Evolutionary conservation across 2,329 filamentous ascomycete species (phyloP).

Genomic region (Tolypocladium album): DNA sequence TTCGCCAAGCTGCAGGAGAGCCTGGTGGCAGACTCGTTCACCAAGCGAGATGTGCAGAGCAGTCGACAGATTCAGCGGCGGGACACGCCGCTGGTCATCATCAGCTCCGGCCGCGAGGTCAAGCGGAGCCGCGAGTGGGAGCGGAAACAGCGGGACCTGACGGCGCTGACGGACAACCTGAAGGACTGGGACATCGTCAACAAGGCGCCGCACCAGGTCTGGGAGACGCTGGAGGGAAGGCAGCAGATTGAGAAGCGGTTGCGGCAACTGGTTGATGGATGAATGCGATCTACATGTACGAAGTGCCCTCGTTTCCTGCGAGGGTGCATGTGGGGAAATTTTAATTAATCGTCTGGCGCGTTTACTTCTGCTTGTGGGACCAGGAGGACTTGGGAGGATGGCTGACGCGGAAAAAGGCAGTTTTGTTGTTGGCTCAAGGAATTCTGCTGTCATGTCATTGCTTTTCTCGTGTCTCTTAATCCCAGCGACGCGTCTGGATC

Average conservation of each 20-base stretch:
- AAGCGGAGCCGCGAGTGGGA: conserved; percentile 64
- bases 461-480: background rate
- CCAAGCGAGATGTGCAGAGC: conserved; percentile 69
- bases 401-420: background rate
- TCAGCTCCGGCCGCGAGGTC: conserved; percentile 70
- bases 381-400: background rate
- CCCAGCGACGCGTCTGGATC: background rate
- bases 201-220: conserved; percentile 77
- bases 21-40: conserved; percentile 74
- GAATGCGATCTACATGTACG: background rate
- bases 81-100: conserved; percentile 66
- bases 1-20: conserved; percentile 91
- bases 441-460: background rate
- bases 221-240: conserved; percentile 64
- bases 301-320: background rate
- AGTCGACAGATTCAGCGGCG: conserved; percentile 69
- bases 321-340: background rate
- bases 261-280: conserved; percentile 47
- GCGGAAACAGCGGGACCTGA: conserved; percentile 74
- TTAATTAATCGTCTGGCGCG: background rate
- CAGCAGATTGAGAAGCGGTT: conserved; percentile 70
- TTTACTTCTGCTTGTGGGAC: background rate
- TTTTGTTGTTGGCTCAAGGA: background rate
- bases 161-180: conserved; percentile 67
- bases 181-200: conserved; percentile 79